Base-by-base conservation (phyloP, 78 protist genomes). In the Dictyostelium discoideum region DNA sequence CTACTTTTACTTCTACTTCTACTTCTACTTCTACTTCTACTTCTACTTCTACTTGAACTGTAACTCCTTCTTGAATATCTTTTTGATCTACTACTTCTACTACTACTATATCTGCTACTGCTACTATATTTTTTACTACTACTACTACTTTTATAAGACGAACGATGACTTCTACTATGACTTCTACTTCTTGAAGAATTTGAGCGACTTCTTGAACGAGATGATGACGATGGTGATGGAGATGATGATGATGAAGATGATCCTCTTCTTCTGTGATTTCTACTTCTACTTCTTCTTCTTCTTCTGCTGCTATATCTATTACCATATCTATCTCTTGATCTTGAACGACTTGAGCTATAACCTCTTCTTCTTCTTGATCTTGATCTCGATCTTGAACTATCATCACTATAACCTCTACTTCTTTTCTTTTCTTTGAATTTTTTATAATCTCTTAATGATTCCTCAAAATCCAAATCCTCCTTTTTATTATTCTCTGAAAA, bases 391-490 rank as follows among this genome's bases (percentile, higher is more conserved):
- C 94, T 78, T 29, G 76, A 48, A 10, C 77, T 29, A 46, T 79
- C 84, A 44, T 42, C 63, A 79, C 63, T 79, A 40, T 79, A 76
- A 24, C 85, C 60, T 57, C 85, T 57, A 26, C 40, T 42, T 14
- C 85, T 42, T 42, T 84, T 82, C 63, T 90, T 90, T 80, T 90
- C 95, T 54, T 90, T 90, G 5, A 90, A 37, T 22, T 90, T 80
- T 29, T 80, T 77, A 72, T 90, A 90, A 50, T 90, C 95, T 20
- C 88, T 26, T 54, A 90, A 50, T 10, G 88, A 72, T 29, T 37
- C 84, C 44, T 67, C 81, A 48, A 90, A 90, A 69, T 90, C 95
- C 16, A 69, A 13, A 3, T 82, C 84, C 48, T 88, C 85, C n/a
- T 54, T 39, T 20, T 40, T 54, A 3, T 29, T 46, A 63, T 60